Evolutionary conservation across 441 rosid genomes (phyloP), one percentile per base, ranked within the genome.

Genomic region (Gossypium gossypioides): DNA sequence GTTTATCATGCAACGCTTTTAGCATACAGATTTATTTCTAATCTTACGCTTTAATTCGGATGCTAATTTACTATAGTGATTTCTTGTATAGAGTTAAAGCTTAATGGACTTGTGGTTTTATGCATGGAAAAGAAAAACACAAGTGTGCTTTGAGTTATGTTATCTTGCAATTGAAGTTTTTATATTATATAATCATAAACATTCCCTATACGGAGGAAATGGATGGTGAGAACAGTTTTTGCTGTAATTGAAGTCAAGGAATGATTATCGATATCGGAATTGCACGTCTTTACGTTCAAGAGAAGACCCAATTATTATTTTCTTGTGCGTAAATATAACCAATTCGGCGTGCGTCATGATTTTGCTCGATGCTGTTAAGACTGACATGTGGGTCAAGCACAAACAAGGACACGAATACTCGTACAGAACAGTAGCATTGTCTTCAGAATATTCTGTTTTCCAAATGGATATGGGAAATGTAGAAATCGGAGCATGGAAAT

Each of bases 1-100:
- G 68, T 57, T 75, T 72, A 71, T 46, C 32, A n/a, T 44, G 69
- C 55, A 61, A 12, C 29, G 42, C 63, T 66, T 25, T 77, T 37
- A 40, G 44, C 44, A 40, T 40, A 40, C 44, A 40, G 12, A 40
- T 40, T 40, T 40, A 40, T 70, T 71, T 72, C 57, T 57, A 21
- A 70, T 75, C 67, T 40, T 22, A 8, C 62, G 44, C 57, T 69
- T 34, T 29, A 42, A 48, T 63, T 40, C 44, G 12, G 12, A 40
- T 19, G 18, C 71, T 77, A 68, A 58, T 66, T 71, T 32, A 52
- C 58, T 42, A 13, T 60, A 13, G 46, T 64, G 59, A 72, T 69
- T 76, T 69, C n/a, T 58, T 46, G 60, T 55, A 21, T 58, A 25
- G 3, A 60, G 54, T 63, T 48, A 9, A 68, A 52, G 18, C 27